Base-by-base conservation (phyloP, 306 rosid genomes). In the Styphnolobium japonicum region DNA sequence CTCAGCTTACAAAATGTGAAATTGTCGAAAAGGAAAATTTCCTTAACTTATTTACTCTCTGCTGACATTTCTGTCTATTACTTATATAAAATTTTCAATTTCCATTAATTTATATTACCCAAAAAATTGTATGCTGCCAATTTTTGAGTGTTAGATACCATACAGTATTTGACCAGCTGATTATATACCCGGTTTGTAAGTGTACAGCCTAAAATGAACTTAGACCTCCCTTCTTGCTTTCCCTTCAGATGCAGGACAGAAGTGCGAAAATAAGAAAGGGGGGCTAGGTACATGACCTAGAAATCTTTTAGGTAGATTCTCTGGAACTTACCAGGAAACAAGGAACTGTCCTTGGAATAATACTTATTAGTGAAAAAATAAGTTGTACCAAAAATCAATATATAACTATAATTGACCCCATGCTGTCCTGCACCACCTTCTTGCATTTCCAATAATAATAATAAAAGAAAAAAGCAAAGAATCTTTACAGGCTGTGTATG, bases 151-250 rank as follows among this genome's bases (percentile, higher is more conserved):
- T 29, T 34, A 67, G 43, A 65, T 27, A 49, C 79, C 11, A 43
- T 57, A 45, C 27, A 19, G 31, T 76, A 22, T 77, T 78, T 40
- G 49, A n/a, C 29, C 49, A 42, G 39, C 58, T 55, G 43, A 29
- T 39, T 22, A n/a, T 23, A 16, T 57, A 39, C 6, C 10, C 11
- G 74, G 55, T 27, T 36, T 48, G 25, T 31, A 34, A 36, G 31
- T 36, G 65, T 37, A 40, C 62, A 52, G 69, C 66, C 52, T 29
- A 8, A 72, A 27, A n/a, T 25, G 57, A 48, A 82, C 64, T 46
- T 75, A 65, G 43, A 56, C 42, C 40, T 56, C 55, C 52, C 62
- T 65, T 80, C 12, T 21, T 18, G 7, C 78, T 57, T 53, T 73
- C 75, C 65, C 68, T 53, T 21, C 5, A 34, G 72, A 46, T 12